Evolutionary conservation across 2,329 filamentous ascomycete species (phyloP).

Genomic region (Cadophora malorum): DNA sequence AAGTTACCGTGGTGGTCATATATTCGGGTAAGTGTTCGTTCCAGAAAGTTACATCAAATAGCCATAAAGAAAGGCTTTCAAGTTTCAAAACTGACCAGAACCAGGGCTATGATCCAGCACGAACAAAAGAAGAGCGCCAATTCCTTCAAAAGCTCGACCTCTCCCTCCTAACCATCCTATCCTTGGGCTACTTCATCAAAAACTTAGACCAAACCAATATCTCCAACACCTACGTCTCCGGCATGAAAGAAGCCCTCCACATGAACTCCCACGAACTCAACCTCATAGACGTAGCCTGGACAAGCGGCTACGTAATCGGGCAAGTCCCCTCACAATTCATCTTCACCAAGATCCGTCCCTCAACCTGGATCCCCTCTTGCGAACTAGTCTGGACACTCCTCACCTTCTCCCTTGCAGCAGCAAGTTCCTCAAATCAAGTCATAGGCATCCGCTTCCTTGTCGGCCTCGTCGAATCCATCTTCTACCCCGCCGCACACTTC

Average conservation of each 20-base stretch:
- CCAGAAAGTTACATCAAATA: background rate
- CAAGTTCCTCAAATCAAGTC: conserved; percentile 43
- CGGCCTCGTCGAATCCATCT: conserved; percentile 44
- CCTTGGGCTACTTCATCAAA: conserved; percentile 43
- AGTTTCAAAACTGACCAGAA: background rate
- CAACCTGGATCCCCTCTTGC: conserved; percentile 52
- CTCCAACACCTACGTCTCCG: conserved; percentile 51
- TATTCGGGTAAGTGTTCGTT: conserved; percentile 34
- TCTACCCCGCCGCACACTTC: conserved; percentile 41
- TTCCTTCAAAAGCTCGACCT: conserved; percentile 42
- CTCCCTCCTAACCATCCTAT: conserved; percentile 40
- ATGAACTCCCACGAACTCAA: conserved; percentile 50
- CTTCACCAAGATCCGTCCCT: conserved; percentile 51
- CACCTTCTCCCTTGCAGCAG: conserved; percentile 49
- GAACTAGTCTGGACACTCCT: conserved; percentile 48
- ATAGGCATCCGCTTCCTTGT: conserved; percentile 53
- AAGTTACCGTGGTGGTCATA: conserved; percentile 41
- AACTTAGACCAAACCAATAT: conserved; percentile 42
- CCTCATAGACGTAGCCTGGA: conserved; percentile 51
- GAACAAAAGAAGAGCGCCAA: conserved; percentile 33
- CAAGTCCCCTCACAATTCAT: conserved; percentile 50
- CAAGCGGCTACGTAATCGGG: conserved; percentile 63
- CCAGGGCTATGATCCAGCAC: conserved; percentile 32
- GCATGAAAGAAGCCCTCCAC: conserved; percentile 56
- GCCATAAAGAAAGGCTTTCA: background rate